Evolutionary conservation across 495 filamentous ascomycete species (phyloP).

Genomic region (Amphirosellinia nigrospora): DNA sequence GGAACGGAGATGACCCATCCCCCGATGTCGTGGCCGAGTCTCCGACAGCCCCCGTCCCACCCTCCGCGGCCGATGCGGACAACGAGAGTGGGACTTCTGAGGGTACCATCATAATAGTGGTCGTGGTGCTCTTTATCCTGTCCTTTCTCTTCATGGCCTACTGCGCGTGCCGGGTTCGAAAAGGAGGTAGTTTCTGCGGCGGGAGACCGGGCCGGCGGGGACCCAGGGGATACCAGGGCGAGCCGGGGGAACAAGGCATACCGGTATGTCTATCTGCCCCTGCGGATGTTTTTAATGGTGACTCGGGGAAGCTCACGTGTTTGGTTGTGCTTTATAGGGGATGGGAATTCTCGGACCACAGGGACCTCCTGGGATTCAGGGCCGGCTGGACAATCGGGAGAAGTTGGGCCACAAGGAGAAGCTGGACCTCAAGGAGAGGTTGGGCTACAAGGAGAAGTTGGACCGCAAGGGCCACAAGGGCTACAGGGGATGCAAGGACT

Average conservation of each 20-base stretch:
- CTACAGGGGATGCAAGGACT: slow-evolving; percentile 7
- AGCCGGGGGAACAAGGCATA: not conserved
- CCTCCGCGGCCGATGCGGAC: not conserved
- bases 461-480: not conserved
- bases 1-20: slow-evolving; percentile 5
- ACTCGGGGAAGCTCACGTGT: not conserved
- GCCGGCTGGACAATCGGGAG: not conserved
- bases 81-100: not conserved
- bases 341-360: not conserved
- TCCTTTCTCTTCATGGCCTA: slow-evolving; percentile 5
- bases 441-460: not conserved
- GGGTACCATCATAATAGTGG: slow-evolving; percentile 14
- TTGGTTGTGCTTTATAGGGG: not conserved
- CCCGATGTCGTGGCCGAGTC: not conserved
- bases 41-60: not conserved
- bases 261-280: not conserved
- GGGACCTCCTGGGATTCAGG: not conserved
- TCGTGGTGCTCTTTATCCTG: slow-evolving; percentile 19
- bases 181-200: not conserved
- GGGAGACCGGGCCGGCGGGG: not conserved
- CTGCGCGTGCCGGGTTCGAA: slow-evolving; percentile 4
- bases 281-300: not conserved
- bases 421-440: not conserved
- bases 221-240: slow-evolving; percentile 3
- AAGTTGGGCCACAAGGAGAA: not conserved